Evolutionary conservation across 192 early-diverging fungal genomes (phyloP), one percentile per base, ranked within the genome.

Genomic region (Neocallimastix lanati): DNA sequence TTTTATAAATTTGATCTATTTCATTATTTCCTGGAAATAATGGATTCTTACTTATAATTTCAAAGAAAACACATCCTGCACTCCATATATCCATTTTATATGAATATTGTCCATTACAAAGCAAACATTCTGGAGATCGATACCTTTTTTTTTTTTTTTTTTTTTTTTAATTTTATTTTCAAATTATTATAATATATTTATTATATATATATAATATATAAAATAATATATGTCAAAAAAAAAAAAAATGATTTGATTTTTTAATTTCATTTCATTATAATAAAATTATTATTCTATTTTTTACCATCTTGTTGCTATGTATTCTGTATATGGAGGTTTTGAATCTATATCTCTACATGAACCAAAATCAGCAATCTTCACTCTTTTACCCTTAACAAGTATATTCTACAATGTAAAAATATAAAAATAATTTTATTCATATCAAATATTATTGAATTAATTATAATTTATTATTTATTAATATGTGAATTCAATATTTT

Each of bases 31-130:
- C 90, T 14, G 90, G 90, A 78, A 91, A 91, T 29, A 91, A 82
- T 50, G 90, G 90, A 50, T 83, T 82, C 28, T 78, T 77, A 38
- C 25, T 28, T 84, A 90, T 81, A 38, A 88, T 86, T 82, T 91
- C 90, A 80, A 82, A 91, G 27, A 91, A 76, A 12, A 91, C 90
- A 80, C 90, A 91, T 29, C 90, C 90, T 29, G 84, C 86, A 35
- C 88, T 86, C 90, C 90, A 91, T 15, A 89, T 83, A 82, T 91
- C 90, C 88, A 91, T 90, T 78, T 88, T 88, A 82, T 80, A 88
- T 21, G 79, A 83, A 82, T 91, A 91, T 25, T 84, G 82, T 29
- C 90, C 90, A 30, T 86, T 84, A 78, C 85, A 86, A 14, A 91
- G 86, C 18, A 91, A 81, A 81, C 89, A 90, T 80, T 91, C 90